Conservation (phyloP, 1,284 basidiomycete genomes). For the Schizophyllum amplum region DNA sequence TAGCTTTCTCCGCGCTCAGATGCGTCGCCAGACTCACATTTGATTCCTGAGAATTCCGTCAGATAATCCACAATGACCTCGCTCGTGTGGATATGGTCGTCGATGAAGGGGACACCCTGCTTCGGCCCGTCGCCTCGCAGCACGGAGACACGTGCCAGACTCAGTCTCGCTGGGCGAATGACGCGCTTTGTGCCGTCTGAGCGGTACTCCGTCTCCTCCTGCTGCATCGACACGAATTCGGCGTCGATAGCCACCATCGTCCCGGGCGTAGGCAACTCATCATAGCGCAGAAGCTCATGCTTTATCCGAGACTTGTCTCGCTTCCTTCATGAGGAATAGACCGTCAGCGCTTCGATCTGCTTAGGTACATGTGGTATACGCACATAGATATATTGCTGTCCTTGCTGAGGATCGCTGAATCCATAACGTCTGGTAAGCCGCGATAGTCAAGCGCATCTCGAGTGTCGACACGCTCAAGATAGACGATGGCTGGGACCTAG, state of each 20-base stretch:
- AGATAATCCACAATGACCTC: slow-evolving; percentile 94
- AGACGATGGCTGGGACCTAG: slow-evolving; percentile 82
- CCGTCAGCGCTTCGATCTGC: not conserved
- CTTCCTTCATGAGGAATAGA: slow-evolving; percentile 42
- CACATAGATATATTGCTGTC: slow-evolving; percentile 86
- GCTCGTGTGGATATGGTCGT: slow-evolving; percentile 95
- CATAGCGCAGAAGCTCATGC: slow-evolving; percentile 62
- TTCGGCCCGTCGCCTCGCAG: slow-evolving; percentile 77
- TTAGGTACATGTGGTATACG: slow-evolving; percentile 18
- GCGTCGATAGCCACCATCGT: slow-evolving; percentile 94
- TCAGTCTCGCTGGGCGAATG: slow-evolving; percentile 84
- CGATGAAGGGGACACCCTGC: slow-evolving; percentile 88
- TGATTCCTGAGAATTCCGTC: slow-evolving; percentile 95
- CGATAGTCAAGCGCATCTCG: slow-evolving; percentile 53
- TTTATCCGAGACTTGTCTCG: slow-evolving; percentile 69
- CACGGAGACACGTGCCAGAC: slow-evolving; percentile 92
- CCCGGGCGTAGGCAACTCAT: slow-evolving; percentile 83
- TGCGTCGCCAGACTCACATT: slow-evolving; percentile 51
- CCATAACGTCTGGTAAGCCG: slow-evolving; percentile 59
- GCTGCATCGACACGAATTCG: slow-evolving; percentile 95
- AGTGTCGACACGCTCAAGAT: slow-evolving; percentile 76
- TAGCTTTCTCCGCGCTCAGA: not conserved
- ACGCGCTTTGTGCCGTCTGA: slow-evolving; percentile 94
- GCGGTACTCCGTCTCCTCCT: slow-evolving; percentile 93
- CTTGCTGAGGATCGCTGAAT: slow-evolving; percentile 70